phyloP scores from a whole-genome alignment of 202 grass and related monocot genomes.

The Tripidium arundinaceum region DNA sequence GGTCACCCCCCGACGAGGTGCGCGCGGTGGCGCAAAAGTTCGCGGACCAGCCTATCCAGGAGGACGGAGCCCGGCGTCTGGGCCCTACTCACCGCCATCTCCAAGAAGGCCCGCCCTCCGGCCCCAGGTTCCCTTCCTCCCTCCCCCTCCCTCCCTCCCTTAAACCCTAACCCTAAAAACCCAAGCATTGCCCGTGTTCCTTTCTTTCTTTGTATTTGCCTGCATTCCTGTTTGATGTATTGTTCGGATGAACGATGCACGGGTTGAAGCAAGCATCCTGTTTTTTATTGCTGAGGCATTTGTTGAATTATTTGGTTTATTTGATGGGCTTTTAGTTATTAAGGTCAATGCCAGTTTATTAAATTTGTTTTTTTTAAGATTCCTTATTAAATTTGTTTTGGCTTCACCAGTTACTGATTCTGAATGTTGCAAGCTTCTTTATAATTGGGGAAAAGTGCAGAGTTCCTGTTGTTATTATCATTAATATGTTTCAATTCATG shows the following conservation, averaged over 20 bases:
- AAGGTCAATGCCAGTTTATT: not conserved
- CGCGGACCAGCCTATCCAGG: too few species aligned
- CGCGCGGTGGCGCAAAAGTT: too few species aligned
- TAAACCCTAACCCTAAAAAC: conserved; percentile 25
- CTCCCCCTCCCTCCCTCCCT: conserved; percentile 37
- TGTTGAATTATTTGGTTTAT: not conserved
- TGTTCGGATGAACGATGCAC: not conserved
- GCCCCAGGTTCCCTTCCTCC: too few species aligned
- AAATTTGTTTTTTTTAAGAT: not conserved
- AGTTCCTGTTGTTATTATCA: not conserved
- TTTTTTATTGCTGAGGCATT: not conserved
- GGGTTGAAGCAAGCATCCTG: not conserved
- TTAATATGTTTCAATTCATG: not conserved
- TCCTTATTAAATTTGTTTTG: too few species aligned
- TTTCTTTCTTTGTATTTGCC: not conserved
- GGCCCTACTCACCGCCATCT: too few species aligned
- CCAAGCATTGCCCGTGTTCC: not conserved
- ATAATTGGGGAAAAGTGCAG: not conserved
- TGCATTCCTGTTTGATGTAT: not conserved
- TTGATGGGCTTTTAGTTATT: too few species aligned
- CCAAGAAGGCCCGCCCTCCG: too few species aligned
- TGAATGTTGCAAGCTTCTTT: not conserved
- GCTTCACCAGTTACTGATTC: not conserved
- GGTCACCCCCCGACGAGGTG: too few species aligned
- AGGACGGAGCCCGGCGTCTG: too few species aligned